Conservation (phyloP, 2,329 filamentous ascomycete genomes). For the Paraphoma chrysanthemicola region DNA sequence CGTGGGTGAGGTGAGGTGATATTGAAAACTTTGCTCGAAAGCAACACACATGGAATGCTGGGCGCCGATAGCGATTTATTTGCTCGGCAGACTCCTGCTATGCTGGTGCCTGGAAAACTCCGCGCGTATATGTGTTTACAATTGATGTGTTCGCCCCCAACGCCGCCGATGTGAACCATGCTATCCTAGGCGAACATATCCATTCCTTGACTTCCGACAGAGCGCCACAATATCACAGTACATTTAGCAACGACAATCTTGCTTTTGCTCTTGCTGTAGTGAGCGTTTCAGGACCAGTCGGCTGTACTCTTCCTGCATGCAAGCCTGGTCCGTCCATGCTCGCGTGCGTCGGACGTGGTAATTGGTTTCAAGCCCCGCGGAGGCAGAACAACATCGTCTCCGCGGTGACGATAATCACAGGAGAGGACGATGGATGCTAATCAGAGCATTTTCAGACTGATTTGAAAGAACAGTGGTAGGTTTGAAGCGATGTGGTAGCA, state of each 20-base stretch:
- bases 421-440: too few relatives aligned
- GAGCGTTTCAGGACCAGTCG: not conserved
- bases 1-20: not conserved
- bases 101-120: not conserved
- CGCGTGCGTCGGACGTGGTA: not conserved
- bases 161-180: not conserved
- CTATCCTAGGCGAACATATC: not conserved
- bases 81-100: not conserved
- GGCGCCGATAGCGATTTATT: not conserved
- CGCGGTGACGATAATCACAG: not conserved
- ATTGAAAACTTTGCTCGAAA: slow-evolving; percentile 1
- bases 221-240: slow-evolving; percentile 2
- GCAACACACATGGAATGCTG: not conserved
- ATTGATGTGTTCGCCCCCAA: not conserved
- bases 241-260: not conserved
- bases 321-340: slow-evolving; percentile 1
- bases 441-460: too few relatives aligned
- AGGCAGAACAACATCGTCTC: not conserved
- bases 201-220: not conserved
- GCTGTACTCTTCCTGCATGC: not conserved
- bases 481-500: not conserved
- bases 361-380: not conserved
- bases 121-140: not conserved
- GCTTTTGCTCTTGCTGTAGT: not conserved
- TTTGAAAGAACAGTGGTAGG: too few relatives aligned